Conservation (phyloP, 192 early-diverging fungal genomes). For the Spizellomyces sp. region DNA sequence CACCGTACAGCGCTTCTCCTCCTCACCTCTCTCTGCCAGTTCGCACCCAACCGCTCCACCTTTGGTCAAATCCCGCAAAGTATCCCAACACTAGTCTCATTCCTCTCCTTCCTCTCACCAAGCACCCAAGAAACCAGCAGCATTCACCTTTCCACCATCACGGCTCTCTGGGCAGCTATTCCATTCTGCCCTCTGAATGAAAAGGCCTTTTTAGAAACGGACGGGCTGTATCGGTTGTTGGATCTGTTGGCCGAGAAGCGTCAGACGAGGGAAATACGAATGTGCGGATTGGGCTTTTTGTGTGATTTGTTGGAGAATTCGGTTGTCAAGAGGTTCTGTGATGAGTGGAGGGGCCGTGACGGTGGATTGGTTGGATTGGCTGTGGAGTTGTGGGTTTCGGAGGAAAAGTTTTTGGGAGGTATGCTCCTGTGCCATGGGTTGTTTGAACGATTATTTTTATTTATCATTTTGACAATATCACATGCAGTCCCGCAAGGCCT, state of each 20-base stretch:
- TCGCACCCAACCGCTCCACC: constrained; percentile 2
- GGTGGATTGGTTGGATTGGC: constrained; percentile 36
- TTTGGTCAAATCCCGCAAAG: constrained; percentile 17
- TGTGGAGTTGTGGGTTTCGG: constrained; percentile 44
- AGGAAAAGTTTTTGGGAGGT: constrained; percentile 45
- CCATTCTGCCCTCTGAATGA: constrained; percentile 39
- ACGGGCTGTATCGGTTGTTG: constrained; percentile 12
- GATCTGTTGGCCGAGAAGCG: not conserved
- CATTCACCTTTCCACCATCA: constrained; percentile 36
- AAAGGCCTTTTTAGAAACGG: constrained; percentile 34
- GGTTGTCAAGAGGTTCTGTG: not conserved
- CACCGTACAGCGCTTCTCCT: constrained; percentile 39
- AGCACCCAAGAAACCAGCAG: not conserved
- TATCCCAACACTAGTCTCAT: constrained; percentile 41
- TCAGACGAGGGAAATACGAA: not conserved
- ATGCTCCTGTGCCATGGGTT: not conserved
- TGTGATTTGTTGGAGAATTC: constrained; percentile 20
- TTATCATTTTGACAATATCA: no score
- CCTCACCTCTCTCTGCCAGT: constrained; percentile 42
- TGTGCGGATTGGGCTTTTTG: constrained; percentile 23
- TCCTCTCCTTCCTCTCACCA: not conserved
- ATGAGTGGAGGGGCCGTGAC: constrained; percentile 29
- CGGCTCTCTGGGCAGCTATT: constrained; percentile 17
- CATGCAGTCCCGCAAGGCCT: constrained; percentile 23
- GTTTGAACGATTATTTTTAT: not conserved